Evolutionary conservation across 2,329 filamentous ascomycete species (phyloP).

Genomic region (Coniochaeta hoffmannii): DNA sequence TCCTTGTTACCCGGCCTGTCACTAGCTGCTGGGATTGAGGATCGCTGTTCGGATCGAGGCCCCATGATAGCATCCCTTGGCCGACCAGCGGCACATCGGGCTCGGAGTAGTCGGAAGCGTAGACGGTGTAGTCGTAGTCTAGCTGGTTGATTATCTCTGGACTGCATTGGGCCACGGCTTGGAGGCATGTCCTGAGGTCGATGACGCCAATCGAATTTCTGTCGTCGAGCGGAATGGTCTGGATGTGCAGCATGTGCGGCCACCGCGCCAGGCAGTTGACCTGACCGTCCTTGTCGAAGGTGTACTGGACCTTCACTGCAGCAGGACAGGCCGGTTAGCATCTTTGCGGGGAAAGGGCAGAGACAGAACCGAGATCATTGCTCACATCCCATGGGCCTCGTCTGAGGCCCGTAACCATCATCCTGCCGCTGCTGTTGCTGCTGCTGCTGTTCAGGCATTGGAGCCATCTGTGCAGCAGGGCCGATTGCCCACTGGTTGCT

Average conservation of each 20-base stretch:
- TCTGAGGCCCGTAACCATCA: constrained; percentile 21
- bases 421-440: constrained; percentile 4
- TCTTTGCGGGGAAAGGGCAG: neutral
- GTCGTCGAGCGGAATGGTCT: constrained; percentile 75
- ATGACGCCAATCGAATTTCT: constrained; percentile 76
- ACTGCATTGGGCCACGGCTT: constrained; percentile 70
- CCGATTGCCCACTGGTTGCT: constrained; percentile 12
- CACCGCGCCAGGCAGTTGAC: constrained; percentile 84
- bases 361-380: neutral
- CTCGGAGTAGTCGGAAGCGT: constrained; percentile 94
- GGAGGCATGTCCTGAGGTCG: constrained; percentile 78
- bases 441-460: constrained; percentile 7
- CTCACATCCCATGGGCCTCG: constrained; percentile 26
- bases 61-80: constrained; percentile 89
- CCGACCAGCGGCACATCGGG: constrained; percentile 88
- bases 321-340: neutral
- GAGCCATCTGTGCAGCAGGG: constrained; percentile 12
- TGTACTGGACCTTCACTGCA: constrained; percentile 92
- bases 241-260: constrained; percentile 71
- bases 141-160: constrained; percentile 72
- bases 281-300: constrained; percentile 83
- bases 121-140: constrained; percentile 87
- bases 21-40: constrained; percentile 58
- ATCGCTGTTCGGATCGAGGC: constrained; percentile 54
- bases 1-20: constrained; percentile 84